A percentile compares a stretch with the other conserved stretches of the same genome.
These are phyloP conservation scores for Syncephalis plumigaleata DNA, from an alignment of 371 early-diverging fungal species.

Conservation along the genomic window DNA sequence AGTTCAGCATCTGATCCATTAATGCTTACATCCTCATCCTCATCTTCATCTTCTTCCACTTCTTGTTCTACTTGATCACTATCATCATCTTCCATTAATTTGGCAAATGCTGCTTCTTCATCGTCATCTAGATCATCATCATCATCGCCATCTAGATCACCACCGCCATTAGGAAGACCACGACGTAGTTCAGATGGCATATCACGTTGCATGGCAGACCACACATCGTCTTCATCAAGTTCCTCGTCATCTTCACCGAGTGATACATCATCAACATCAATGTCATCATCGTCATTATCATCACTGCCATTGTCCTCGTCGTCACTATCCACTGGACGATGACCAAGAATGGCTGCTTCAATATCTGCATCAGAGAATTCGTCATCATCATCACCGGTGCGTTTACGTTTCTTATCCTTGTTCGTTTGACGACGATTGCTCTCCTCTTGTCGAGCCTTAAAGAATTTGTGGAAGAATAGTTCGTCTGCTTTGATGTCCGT, in stretches of 20 bases:
- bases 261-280: conserved; percentile 12
- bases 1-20: conserved; percentile 2
- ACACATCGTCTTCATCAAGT: conserved; percentile 2
- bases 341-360: no score
- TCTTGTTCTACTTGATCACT: conserved; percentile 10
- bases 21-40: conserved; percentile 5
- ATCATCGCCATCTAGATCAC: conserved; percentile 11
- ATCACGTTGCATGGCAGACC: conserved; percentile 1
- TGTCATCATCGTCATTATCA: conserved; percentile 24
- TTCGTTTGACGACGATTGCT: conserved; percentile 16
- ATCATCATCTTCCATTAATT: conserved; percentile 9
- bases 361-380: no score
- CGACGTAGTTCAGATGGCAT: conserved; percentile 1
- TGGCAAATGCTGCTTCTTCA: conserved; percentile 3
- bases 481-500: conserved; percentile 44
- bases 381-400: conserved; percentile 19
- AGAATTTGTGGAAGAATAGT: conserved; percentile 72
- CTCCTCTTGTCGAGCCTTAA: conserved; percentile 26
- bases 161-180: no score
- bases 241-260: conserved; percentile 17
- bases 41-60: conserved; percentile 2
- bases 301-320: conserved; percentile 21
- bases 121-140: conserved; percentile 9
- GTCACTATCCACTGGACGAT: no score
- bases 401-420: conserved; percentile 20